Conservation (phyloP, 345 rosid genomes). For the Citrus maxima region DNA sequence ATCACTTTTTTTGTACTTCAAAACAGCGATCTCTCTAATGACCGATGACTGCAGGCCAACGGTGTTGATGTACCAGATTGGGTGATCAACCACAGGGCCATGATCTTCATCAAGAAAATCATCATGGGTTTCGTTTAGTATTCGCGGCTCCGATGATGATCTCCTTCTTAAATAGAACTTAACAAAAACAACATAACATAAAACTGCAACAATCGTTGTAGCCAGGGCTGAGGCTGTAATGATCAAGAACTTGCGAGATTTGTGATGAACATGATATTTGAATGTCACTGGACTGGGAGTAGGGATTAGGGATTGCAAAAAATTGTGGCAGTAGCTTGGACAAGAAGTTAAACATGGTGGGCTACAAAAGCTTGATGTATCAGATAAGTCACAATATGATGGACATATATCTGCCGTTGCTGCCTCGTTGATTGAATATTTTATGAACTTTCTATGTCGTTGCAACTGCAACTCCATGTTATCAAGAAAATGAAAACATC, state of each 20-base stretch:
- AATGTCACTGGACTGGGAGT: constrained; percentile 11
- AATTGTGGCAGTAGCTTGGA: constrained; percentile 22
- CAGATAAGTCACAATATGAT: neutral
- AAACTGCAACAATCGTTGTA: constrained; percentile 28
- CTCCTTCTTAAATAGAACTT: constrained; percentile 22
- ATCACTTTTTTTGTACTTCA: constrained; percentile 41
- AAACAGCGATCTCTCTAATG: constrained; percentile 52
- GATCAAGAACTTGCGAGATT: constrained; percentile 22
- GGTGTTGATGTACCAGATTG: constrained; percentile 66
- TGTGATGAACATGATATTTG: neutral
- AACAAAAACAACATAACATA: constrained; percentile 24
- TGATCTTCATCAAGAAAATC: constrained; percentile 42
- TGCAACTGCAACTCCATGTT: constrained; percentile 7
- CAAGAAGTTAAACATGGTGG: constrained; percentile 7
- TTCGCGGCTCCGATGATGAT: neutral
- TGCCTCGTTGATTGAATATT: neutral
- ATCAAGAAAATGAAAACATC: neutral
- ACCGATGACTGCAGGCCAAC: constrained; percentile 51
- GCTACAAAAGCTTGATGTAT: neutral
- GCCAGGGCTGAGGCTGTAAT: constrained; percentile 26
- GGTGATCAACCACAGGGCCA: constrained; percentile 51
- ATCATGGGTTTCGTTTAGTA: constrained; percentile 15
- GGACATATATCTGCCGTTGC: neutral
- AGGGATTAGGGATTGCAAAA: neutral
- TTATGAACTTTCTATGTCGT: constrained; percentile 13